Evolutionary conservation across 352 stramenopile genomes (phyloP), one percentile per base, ranked within the genome.

Genomic region (Aphanomyces euteiches): DNA sequence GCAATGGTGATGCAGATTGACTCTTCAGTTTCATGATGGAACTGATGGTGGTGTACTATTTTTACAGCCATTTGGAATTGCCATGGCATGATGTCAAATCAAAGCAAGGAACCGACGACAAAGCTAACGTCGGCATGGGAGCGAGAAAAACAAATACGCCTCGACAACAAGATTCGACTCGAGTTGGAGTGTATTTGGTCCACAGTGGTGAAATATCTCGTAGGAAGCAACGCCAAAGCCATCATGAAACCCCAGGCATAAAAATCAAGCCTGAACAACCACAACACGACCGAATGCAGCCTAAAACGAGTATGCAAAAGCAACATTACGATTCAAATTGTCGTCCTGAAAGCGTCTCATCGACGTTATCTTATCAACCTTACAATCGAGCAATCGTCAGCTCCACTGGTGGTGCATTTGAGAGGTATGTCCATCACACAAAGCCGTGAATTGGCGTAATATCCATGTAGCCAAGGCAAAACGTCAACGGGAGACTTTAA

Each of bases 121-220:
- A 50, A 17, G 50, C 50, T 17, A 41, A n/a, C 53, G 37, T 45
- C 57, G 19, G 57, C 57, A 21, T 66, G 57, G 57, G 57, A 66
- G 39, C 57, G 57, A 7, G 57, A 66, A 21, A 17, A 34, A 36
- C 13, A 13, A 38, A 50, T 66, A 38, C 57, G 57, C 8, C 38
- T 19, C 36, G 57, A 66, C n/a, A 50, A 17, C 38, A 66, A 66
- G 34, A 17, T 34, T 4, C 57, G 57, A 4, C 57, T 38, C 34
- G 57, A 66, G 57, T 66, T 17, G 7, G 39, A 39, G 13, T n/a
- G 13, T 2, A 53, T 2, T n/a, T 53, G 13, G n/a, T 15, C 45
- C n/a, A 58, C 8, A 58, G 37, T 19, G 50, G 2, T 34, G n/a
- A 58, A 38, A 19, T 21, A 38, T 19, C n/a, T 19, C 37, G 54